These are phyloP conservation scores for Blepharisma stoltei DNA, from an alignment of 73 alveolate genomes.

Conservation along the genomic window DNA sequence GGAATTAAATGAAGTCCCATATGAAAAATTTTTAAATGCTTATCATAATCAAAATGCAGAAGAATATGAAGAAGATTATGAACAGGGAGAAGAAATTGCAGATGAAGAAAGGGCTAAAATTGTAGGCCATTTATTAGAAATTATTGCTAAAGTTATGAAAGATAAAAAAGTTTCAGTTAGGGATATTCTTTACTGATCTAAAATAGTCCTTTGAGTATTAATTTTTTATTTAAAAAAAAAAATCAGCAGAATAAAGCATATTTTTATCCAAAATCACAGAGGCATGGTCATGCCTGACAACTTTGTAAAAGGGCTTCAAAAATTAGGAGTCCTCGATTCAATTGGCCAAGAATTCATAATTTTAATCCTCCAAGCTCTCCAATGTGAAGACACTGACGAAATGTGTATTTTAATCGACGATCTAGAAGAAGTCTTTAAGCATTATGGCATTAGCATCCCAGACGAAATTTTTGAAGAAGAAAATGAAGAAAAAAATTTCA, in stretches of 20 bases:
- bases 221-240: too few relatives aligned
- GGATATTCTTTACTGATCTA: conserved; percentile 19
- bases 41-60: conserved; percentile 9
- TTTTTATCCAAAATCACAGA: too few relatives aligned
- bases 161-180: background rate
- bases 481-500: too few relatives aligned
- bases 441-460: background rate
- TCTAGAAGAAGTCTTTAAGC: conserved; percentile 6
- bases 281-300: too few relatives aligned
- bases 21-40: conserved; percentile 17
- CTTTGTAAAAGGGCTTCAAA: too few relatives aligned
- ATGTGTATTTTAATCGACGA: conserved; percentile 8
- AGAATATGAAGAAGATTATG: conserved; percentile 8
- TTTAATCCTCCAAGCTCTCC: conserved; percentile 3
- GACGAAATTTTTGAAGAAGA: too few relatives aligned
- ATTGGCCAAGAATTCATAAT: background rate
- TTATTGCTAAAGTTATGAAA: background rate
- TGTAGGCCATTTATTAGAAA: conserved; percentile 21
- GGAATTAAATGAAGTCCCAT: conserved; percentile 24
- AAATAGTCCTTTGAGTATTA: too few relatives aligned
- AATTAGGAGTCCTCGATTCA: too few relatives aligned
- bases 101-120: conserved; percentile 27
- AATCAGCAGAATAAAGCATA: too few relatives aligned
- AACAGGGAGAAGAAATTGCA: background rate
- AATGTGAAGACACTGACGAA: conserved; percentile 17